Evolutionary conservation across 2,329 filamentous ascomycete genomes (phyloP), one percentile per base, ranked within the genome.

Genomic region (Aspergillus novoparasiticus): DNA sequence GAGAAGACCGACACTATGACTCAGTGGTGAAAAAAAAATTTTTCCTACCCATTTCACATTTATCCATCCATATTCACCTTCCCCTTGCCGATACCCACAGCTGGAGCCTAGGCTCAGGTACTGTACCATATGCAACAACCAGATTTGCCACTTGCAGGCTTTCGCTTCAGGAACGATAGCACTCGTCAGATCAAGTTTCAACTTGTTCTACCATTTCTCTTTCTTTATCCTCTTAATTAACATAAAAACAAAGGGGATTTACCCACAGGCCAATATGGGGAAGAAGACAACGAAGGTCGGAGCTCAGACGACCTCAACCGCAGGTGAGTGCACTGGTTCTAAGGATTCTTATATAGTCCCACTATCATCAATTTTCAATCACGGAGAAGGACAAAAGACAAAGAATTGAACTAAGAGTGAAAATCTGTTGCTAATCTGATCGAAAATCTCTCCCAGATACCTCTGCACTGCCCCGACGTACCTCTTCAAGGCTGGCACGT

Each of bases 401-500:
- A 11, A 6, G 32, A 45, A 39, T 28, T 1, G 8, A 28, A 30
- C 3, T 10, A 5, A 36, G 34, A 39, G 36, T 28, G 11, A 12
- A 12, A 48, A 26, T 19, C 12, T 3, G 16, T 19, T n/a, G 46
- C 46, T 50, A 50, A 50, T 50, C 16, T 16, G 14, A 19, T 26
- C 16, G 30, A 50, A 6, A 30, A 32, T 34, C 26, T 21, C 45
- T 26, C 9, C 39, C 46, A 63, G 65, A 64, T 54, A 51, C 43
- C 8, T 48, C 64, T 21, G 57, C 57, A 19, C 34, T 60, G 2
- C 61, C 68, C 16, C 67, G 70, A 62, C 72, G 72, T 43, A 72
- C 65, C 48, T 73, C 72, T 32, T 50, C 62, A 45, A 68, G 72
- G 66, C 57, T 73, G 23, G 65, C 70, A 30, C 64, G 61, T 55